Base-by-base conservation (phyloP, 371 early-diverging fungal genomes). In the Conidiobolus incongruus region DNA sequence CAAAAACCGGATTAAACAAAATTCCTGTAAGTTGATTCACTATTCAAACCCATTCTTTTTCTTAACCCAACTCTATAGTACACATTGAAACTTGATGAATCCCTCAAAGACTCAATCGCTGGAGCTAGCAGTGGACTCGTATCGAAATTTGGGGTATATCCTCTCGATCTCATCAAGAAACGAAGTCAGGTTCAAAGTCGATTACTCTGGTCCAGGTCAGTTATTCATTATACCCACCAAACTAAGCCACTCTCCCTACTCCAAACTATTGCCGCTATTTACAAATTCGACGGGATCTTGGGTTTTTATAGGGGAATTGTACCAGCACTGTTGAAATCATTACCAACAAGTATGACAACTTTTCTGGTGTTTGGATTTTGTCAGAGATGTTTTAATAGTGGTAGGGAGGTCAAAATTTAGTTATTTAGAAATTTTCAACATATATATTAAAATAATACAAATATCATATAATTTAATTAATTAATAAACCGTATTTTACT, bases 81-180 rank as follows among this genome's bases (percentile, higher is more conserved):
- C n/a, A n/a, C n/a, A n/a, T n/a, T n/a, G n/a, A n/a, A n/a, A n/a
- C n/a, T n/a, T n/a, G n/a, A n/a, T n/a, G 20, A 26, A 12, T 13
- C 15, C 7, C 20, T 15, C 15, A 46, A 29, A 16, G 20, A 46
- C 17, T 20, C 30, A 4, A 38, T 32, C 11, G 35, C 48, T 47
- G 20, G 48, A 39, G 29, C 39, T 36, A 1, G 30, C 10, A 77
- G 91, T 0, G 92, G 93, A 1, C 57, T 80, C 5, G 47, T 84
- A 21, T 70, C 77, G 28, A 95, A 95, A 54, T 68, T 77, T 0
- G 72, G 61, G 2, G 79, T 91, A n/a, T 89, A 86, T 66, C 94
- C 94, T 1, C 63, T 94, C 46, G 95, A 95, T 56, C 68, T 84
- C 22, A 72, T 90, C 5, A 59, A 83, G 30, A 78, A 79, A 48